Conservation (phyloP, 2,329 filamentous ascomycete species). For the Pyrenochaeta sp. region DNA sequence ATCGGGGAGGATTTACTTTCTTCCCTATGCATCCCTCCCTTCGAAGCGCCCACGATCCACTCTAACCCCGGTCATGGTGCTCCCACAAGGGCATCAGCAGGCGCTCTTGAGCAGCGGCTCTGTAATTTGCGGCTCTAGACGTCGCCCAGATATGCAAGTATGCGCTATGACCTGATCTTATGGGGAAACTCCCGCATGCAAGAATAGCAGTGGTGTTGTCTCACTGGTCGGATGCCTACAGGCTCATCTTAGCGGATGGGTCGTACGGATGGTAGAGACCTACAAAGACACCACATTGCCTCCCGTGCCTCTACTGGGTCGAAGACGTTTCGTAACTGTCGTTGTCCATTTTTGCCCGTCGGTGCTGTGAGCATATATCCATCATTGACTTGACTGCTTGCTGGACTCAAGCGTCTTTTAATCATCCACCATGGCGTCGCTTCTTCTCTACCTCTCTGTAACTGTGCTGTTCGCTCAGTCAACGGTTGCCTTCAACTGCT, state of each 20-base stretch:
- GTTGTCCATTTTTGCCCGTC: slow-evolving; percentile 22
- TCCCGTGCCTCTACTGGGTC: slow-evolving; percentile 27
- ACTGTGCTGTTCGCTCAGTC: slow-evolving; percentile 49
- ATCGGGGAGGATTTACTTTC: slow-evolving; percentile 33
- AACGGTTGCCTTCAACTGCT: slow-evolving; percentile 50
- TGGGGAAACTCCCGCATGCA: slow-evolving; percentile 26
- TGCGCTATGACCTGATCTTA: slow-evolving; percentile 28
- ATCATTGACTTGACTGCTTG: slow-evolving; percentile 30
- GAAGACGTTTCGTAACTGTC: slow-evolving; percentile 33
- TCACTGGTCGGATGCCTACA: slow-evolving; percentile 36
- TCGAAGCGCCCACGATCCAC: slow-evolving; percentile 40
- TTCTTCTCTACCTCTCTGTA: slow-evolving; percentile 37
- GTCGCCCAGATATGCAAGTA: slow-evolving; percentile 27
- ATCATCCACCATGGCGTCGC: slow-evolving; percentile 37
- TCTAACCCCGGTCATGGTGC: slow-evolving; percentile 25
- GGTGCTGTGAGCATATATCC: slow-evolving; percentile 10
- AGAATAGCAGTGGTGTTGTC: slow-evolving; percentile 37
- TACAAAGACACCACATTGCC: slow-evolving; percentile 46
- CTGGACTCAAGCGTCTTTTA: slow-evolving; percentile 37
- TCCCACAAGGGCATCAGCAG: slow-evolving; percentile 39
- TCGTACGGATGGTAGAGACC: slow-evolving; percentile 29
- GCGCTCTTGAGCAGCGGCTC: slow-evolving; percentile 33
- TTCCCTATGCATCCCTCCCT: slow-evolving; percentile 23
- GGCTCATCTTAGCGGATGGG: slow-evolving; percentile 35
- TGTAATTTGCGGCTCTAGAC: slow-evolving; percentile 33